phyloP scores from a whole-genome alignment of 306 rosid species.

The Nissolia schottii region DNA sequence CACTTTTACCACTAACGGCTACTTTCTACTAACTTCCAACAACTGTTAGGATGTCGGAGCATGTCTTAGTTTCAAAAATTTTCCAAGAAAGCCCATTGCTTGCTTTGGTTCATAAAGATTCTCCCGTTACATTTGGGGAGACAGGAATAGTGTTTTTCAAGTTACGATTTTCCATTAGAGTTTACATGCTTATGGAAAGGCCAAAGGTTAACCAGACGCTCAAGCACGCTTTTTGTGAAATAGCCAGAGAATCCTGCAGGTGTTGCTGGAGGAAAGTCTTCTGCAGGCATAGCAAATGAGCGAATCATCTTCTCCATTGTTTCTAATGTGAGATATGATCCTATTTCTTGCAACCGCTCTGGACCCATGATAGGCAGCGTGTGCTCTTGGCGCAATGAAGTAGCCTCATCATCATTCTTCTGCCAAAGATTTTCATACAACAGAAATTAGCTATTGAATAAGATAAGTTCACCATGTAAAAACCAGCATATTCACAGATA shows the following conservation, averaged over 20 bases:
- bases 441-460: conserved; percentile 4
- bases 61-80: neutral
- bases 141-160: neutral
- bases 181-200: conserved; percentile 70
- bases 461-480: neutral
- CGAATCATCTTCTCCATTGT: conserved; percentile 88
- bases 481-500: neutral
- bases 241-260: conserved; percentile 92
- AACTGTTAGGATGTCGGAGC: neutral
- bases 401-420: conserved; percentile 64
- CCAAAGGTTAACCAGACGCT: conserved; percentile 95
- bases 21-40: conserved; percentile 18
- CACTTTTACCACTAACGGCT: conserved; percentile 3
- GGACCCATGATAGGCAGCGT: conserved; percentile 92
- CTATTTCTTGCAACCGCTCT: conserved; percentile 87
- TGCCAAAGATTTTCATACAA: conserved; percentile 31
- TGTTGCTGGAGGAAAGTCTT: conserved; percentile 87
- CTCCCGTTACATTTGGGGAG: neutral
- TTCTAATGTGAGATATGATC: conserved; percentile 79
- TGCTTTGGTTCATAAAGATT: conserved; percentile 22
- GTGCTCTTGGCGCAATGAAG: conserved; percentile 88
- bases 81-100: conserved; percentile 25
- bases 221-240: conserved; percentile 84
- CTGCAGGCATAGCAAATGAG: conserved; percentile 99
- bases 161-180: conserved; percentile 47